Conservation (phyloP, 75 land plant species). For the Cunninghamia lanceolata region DNA sequence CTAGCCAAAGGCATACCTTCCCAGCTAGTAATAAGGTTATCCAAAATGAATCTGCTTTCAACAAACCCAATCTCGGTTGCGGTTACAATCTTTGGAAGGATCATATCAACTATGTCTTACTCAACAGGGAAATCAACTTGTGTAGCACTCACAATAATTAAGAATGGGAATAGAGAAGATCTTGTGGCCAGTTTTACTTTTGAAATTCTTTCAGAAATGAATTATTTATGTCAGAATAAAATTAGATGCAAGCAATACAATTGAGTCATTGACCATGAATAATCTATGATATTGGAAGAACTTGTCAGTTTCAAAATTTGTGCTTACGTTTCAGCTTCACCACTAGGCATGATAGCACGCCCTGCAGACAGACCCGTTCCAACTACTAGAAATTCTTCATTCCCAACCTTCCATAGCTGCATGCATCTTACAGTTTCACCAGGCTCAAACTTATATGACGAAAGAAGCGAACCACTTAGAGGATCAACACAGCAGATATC, state of each 20-base stretch:
- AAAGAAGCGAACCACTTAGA: conserved; percentile 67
- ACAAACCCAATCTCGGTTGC: too few species aligned
- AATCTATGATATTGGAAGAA: neutral
- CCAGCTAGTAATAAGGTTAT: too few species aligned
- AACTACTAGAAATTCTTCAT: conserved; percentile 78
- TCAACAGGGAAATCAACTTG: neutral
- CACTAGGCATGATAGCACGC: conserved; percentile 76
- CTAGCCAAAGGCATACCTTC: too few species aligned
- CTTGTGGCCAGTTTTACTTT: neutral
- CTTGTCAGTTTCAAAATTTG: neutral
- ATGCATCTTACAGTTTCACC: conserved; percentile 87
- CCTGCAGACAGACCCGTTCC: conserved; percentile 77
- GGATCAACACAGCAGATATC: conserved; percentile 94
- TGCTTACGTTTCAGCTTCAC: conserved; percentile 88
- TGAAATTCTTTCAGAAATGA: neutral
- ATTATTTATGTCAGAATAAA: neutral
- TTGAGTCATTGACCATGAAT: neutral
- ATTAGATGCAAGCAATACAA: neutral
- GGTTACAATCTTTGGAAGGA: too few species aligned
- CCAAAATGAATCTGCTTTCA: too few species aligned
- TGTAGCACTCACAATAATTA: neutral
- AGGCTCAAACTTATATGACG: conserved; percentile 53
- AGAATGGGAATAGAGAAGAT: neutral
- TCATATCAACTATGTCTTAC: neutral
- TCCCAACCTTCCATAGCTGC: conserved; percentile 65